A percentile compares a stretch with the other conserved stretches of the same genome.
Evolutionary conservation across 179 eudicot species (phyloP).

Genomic region (Beta macrorhiza): DNA sequence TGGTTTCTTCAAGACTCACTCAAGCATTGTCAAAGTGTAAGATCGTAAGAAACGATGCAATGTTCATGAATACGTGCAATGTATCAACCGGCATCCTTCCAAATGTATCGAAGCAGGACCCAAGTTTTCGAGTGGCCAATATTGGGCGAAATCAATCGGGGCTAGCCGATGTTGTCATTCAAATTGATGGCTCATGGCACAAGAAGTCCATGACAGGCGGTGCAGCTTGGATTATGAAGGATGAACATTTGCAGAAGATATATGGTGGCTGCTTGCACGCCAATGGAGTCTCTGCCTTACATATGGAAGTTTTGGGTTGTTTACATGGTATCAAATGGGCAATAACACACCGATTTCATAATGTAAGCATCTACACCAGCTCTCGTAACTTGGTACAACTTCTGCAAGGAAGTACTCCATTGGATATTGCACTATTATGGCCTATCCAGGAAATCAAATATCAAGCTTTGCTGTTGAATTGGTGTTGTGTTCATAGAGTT

Average conservation of each 20-base stretch:
- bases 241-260: not conserved
- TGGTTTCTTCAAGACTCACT: not conserved
- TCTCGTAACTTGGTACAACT: not conserved
- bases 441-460: not conserved
- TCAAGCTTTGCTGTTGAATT: slow-evolving; percentile 8
- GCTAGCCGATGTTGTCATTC: slow-evolving; percentile 1
- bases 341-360: not conserved
- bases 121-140: not conserved
- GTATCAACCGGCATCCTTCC: not conserved
- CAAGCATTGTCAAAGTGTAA: not conserved
- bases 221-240: slow-evolving; percentile 5
- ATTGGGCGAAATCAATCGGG: slow-evolving; percentile 3
- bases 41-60: not conserved
- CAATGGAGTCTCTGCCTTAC: not conserved
- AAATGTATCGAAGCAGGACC: not conserved
- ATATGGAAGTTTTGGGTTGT: slow-evolving; percentile 4
- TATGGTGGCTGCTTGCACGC: slow-evolving; percentile 2
- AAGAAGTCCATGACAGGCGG: slow-evolving; percentile 8
- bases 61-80: not conserved
- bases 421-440: not conserved
- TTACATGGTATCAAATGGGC: slow-evolving; percentile 12
- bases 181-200: slow-evolving; percentile 3
- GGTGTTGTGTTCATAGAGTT: slow-evolving; percentile 3
- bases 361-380: slow-evolving; percentile 8
- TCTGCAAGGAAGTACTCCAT: slow-evolving; percentile 1